These are phyloP conservation scores for Paulinella micropora DNA, from an alignment of 78 protist species.

Conservation along the genomic window DNA sequence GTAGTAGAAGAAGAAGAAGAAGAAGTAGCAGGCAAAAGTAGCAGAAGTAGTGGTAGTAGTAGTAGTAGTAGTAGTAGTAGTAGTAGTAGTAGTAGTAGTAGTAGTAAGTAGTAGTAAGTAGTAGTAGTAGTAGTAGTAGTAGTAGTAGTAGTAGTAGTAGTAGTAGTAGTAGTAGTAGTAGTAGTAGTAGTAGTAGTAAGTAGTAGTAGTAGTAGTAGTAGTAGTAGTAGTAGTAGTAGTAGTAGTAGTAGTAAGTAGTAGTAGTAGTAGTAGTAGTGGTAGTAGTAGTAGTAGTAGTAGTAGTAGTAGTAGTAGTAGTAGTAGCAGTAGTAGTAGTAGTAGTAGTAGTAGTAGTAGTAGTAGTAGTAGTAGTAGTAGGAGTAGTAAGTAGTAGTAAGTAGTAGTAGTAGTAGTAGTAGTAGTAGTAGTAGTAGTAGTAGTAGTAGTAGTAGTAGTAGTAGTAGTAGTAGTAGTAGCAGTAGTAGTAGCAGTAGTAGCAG, in stretches of 20 bases:
- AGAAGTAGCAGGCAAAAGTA: neutral
- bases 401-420: neutral
- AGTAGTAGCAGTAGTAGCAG: neutral
- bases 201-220: too few relatives aligned
- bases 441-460: neutral
- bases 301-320: neutral
- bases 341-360: neutral
- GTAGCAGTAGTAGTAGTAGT: neutral
- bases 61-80: too few relatives aligned
- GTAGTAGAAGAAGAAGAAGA: neutral
- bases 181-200: too few relatives aligned
- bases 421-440: neutral
- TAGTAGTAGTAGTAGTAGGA: neutral
- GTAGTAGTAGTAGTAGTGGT: too few relatives aligned
- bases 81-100: too few relatives aligned
- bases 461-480: neutral
- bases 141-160: too few relatives aligned
- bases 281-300: too few relatives aligned
- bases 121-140: too few relatives aligned
- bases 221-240: too few relatives aligned
- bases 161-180: too few relatives aligned
- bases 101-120: too few relatives aligned
- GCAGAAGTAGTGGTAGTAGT: neutral
- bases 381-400: neutral
- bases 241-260: too few relatives aligned